Conservation (phyloP, 2,329 filamentous ascomycete species). For the Orbilia javanica region DNA sequence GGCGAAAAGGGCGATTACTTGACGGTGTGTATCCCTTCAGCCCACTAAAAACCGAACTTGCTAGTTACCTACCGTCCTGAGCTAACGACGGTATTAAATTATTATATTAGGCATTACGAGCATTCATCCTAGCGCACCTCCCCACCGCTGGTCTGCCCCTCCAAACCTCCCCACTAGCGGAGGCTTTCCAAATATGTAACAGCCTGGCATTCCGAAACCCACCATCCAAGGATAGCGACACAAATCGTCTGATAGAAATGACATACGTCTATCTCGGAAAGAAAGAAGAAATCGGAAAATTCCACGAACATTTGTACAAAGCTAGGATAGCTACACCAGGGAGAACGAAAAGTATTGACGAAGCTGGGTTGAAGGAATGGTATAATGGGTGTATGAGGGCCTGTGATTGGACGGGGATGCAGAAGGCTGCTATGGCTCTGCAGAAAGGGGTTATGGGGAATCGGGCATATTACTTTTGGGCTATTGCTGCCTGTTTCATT, state of each 20-base stretch:
- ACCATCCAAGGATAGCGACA: conserved; percentile 50
- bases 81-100: neutral
- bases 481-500: conserved; percentile 61
- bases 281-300: conserved; percentile 51
- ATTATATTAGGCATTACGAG: conserved; percentile 60
- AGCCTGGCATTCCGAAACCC: conserved; percentile 45
- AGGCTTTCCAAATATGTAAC: conserved; percentile 57
- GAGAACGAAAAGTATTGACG: conserved; percentile 44
- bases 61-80: too few species aligned
- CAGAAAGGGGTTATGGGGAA: conserved; percentile 62
- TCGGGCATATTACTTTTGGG: conserved; percentile 63
- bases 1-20: conserved; percentile 63
- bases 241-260: conserved; percentile 53
- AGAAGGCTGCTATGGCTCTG: conserved; percentile 62
- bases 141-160: conserved; percentile 44
- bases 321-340: conserved; percentile 46
- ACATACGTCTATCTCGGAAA: conserved; percentile 47
- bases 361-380: conserved; percentile 54
- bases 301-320: conserved; percentile 55
- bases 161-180: conserved; percentile 50
- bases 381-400: conserved; percentile 57
- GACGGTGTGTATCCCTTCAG: conserved; percentile 51
- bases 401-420: conserved; percentile 52
- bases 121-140: conserved; percentile 60
- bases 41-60: too few species aligned